A percentile compares a stretch with the other conserved stretches of the same genome.
Evolutionary conservation across 495 filamentous ascomycete genomes (phyloP).

Genomic region (Tuber aestivum): DNA sequence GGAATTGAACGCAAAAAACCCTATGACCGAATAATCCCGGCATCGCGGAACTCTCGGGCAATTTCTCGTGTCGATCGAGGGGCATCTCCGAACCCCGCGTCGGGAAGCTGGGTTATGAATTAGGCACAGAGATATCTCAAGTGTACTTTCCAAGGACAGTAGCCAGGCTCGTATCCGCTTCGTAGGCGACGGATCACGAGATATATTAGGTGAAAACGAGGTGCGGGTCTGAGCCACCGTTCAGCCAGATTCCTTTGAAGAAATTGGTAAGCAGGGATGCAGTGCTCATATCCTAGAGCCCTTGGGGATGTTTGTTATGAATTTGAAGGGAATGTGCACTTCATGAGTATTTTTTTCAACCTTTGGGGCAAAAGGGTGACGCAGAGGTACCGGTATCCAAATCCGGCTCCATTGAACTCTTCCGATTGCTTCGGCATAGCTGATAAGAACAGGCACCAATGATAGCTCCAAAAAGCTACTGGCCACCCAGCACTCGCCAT

Average conservation of each 20-base stretch:
- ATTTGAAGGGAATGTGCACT: neutral
- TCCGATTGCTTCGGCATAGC: neutral
- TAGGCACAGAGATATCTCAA: neutral
- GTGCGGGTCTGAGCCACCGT: neutral
- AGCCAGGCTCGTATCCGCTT: neutral
- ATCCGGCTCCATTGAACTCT: neutral
- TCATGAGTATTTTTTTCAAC: neutral
- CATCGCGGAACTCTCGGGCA: neutral
- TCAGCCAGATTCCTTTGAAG: neutral
- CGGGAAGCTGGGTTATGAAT: neutral
- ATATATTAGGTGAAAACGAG: neutral
- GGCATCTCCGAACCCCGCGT: neutral
- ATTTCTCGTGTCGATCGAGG: neutral
- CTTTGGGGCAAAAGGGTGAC: neutral
- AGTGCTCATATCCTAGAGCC: neutral
- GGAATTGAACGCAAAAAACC: neutral
- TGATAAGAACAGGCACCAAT: neutral
- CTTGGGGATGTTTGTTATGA: neutral
- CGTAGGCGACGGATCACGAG: neutral
- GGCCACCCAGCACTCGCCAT: neutral
- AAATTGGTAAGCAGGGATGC: neutral
- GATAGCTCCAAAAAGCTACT: neutral
- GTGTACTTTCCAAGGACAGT: neutral
- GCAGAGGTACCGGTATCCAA: neutral
- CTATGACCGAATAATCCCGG: neutral